A percentile compares a stretch with the other conserved stretches of the same genome.
Evolutionary conservation across 208 protist species (phyloP).

Genomic region (Trypanosoma conorhini): DNA sequence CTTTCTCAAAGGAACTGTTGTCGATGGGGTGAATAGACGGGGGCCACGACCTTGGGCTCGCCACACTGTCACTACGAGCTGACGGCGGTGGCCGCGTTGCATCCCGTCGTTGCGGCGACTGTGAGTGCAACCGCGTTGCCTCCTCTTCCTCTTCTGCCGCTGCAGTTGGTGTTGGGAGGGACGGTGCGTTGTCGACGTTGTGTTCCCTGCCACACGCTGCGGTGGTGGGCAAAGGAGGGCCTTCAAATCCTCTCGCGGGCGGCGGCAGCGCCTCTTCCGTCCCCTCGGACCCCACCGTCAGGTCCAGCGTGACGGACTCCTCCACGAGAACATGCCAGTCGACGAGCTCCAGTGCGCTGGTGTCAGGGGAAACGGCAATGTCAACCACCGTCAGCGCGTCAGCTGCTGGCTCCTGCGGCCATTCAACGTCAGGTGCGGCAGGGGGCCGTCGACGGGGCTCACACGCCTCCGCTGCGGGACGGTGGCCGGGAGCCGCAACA

Average conservation of each 20-base stretch:
- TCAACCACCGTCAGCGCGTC: not conserved
- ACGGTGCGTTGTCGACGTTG: not conserved
- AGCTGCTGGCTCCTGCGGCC: not conserved
- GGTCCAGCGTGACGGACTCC: constrained; percentile 8
- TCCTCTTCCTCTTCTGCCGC: not conserved
- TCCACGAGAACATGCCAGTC: constrained; percentile 17
- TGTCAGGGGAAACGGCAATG: not conserved
- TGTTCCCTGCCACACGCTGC: not conserved
- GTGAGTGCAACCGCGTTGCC: not conserved
- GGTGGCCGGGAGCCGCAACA: not conserved
- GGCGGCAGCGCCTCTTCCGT: not conserved
- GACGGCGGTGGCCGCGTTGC: not conserved
- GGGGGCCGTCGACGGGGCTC: not conserved
- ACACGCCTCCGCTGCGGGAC: not conserved
- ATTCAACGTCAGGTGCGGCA: not conserved
- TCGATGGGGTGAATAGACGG: constrained; percentile 9
- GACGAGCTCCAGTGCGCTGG: constrained; percentile 11
- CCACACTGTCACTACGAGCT: not conserved
- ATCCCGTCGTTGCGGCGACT: not conserved
- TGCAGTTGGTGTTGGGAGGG: not conserved
- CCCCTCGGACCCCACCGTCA: constrained; percentile 8
- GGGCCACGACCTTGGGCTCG: not conserved
- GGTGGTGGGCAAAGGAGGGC: not conserved
- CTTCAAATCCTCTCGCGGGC: not conserved
- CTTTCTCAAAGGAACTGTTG: not conserved